phyloP scores from a whole-genome alignment of 1,284 basidiomycete species.

The Mycosarcoma mackinlayi region DNA sequence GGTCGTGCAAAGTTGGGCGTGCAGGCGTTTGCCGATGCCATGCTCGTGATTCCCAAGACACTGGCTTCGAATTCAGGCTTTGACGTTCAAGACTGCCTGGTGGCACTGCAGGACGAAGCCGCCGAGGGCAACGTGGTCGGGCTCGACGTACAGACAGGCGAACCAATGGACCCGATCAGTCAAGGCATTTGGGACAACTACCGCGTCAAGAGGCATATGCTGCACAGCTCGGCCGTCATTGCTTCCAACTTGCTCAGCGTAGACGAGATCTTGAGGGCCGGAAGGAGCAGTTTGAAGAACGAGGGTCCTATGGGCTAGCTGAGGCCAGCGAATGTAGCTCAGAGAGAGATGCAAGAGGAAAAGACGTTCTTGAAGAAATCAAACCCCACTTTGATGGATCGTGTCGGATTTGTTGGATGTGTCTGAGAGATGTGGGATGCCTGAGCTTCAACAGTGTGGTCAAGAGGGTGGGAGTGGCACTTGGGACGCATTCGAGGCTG shows the following conservation, averaged over 20 bases:
- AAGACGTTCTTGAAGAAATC: too few relatives aligned
- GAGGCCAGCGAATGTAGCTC: too few relatives aligned
- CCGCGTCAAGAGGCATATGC: conserved; percentile 96
- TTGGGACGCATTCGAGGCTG: too few relatives aligned
- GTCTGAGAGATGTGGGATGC: too few relatives aligned
- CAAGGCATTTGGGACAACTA: conserved; percentile 99
- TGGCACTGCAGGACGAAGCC: conserved; percentile 91
- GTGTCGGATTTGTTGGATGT: too few relatives aligned
- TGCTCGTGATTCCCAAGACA: conserved; percentile 90
- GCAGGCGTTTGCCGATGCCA: conserved; percentile 93
- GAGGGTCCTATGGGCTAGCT: conserved; percentile 52
- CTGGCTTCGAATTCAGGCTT: conserved; percentile 95
- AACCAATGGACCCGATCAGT: conserved; percentile 93
- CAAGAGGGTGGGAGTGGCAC: too few relatives aligned
- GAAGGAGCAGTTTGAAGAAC: conserved; percentile 69
- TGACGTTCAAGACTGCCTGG: conserved; percentile 95
- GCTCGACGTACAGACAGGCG: conserved; percentile 89
- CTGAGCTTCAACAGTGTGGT: too few relatives aligned
- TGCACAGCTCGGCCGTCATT: conserved; percentile 96
- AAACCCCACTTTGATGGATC: too few relatives aligned
- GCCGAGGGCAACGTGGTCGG: conserved; percentile 82
- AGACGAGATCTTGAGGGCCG: conserved; percentile 93
- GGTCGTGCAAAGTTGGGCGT: conserved; percentile 98
- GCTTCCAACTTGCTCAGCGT: conserved; percentile 94
- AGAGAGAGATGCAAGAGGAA: too few relatives aligned